Evolutionary conservation across 345 rosid species (phyloP), one percentile per base, ranked within the genome.

Genomic region (Hypericum perforatum): DNA sequence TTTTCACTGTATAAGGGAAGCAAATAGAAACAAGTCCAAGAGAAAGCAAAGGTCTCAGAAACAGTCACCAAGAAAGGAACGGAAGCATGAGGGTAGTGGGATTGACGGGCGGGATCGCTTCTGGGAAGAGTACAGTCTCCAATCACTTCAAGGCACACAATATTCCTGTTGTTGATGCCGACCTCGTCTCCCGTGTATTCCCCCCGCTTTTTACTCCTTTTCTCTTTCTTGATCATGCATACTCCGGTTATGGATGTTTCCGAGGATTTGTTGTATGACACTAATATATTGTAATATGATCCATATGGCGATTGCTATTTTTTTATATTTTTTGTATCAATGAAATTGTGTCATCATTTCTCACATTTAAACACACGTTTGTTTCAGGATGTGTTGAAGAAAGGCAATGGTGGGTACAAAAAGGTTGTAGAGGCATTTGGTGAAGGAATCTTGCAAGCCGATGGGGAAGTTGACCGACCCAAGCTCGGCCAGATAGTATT

Each of bases 121-220:
- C 95, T 0, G 98, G 96, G 45, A 91, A 91, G 78, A 91, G 95
- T 55, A 85, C 92, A 0, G 90, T 82, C 42, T 84, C 95, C 40
- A 79, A 82, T 54, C 82, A 82, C 62, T 87, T 87, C 80, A 82
- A 79, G 60, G 74, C 82, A 61, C 75, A 51, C 60, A 79, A 71
- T 22, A 69, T 87, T 56, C 95, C 90, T 11, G 80, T 89, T 3
- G 88, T 86, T 29, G 97, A 89, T 42, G 90, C 88, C 41, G 95
- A 89, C 57, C 11, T 83, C 37, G 75, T 89, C 8, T 84, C 97
- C 75, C 87, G 92, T 37, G 97, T 81, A 76, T 11, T 32, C 42
- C 41, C 5, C 9, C 29, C 14, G 8, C 10, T 43, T 16, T 52
- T 9, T 39, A 29, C 6, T 6, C 7, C 37, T 29, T 53, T 40